These are phyloP conservation scores for Lonicera japonica DNA, from an alignment of 129 eudicot genomes.

Conservation along the genomic window DNA sequence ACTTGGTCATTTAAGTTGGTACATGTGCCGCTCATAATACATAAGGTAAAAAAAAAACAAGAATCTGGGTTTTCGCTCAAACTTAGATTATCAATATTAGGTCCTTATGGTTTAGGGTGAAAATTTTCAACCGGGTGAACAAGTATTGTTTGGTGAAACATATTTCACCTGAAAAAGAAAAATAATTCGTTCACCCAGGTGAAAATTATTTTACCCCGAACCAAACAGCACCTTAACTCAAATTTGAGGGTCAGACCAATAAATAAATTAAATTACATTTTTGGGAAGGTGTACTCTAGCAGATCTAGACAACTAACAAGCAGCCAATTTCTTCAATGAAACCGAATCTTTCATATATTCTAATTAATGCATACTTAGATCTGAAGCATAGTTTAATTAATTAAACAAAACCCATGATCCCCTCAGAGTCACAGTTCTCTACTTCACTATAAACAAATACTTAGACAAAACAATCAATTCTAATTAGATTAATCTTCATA, in stretches of 20 bases:
- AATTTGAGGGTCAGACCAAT: neutral
- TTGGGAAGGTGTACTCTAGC: neutral
- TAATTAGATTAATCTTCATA: too few relatives aligned
- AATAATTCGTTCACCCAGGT: too few relatives aligned
- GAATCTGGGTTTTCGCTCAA: too few relatives aligned
- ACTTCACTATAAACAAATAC: neutral
- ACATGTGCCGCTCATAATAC: too few relatives aligned
- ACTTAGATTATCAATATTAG: too few relatives aligned
- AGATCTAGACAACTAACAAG: neutral
- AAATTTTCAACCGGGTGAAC: too few relatives aligned
- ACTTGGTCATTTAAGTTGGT: too few relatives aligned
- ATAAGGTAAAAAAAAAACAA: too few relatives aligned
- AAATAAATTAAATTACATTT: neutral
- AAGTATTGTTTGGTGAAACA: too few relatives aligned
- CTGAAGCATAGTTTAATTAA: neutral
- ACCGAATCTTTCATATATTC: neutral
- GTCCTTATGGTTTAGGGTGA: too few relatives aligned
- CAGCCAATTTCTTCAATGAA: neutral
- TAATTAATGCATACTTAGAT: neutral
- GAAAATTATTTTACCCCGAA: neutral
- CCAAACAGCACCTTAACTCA: neutral
- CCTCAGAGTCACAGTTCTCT: neutral
- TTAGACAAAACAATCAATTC: neutral
- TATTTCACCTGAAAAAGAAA: too few relatives aligned
- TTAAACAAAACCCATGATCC: neutral